phyloP scores from a whole-genome alignment of 768 basidiomycete species.

The Nevesoporus exiguus region DNA sequence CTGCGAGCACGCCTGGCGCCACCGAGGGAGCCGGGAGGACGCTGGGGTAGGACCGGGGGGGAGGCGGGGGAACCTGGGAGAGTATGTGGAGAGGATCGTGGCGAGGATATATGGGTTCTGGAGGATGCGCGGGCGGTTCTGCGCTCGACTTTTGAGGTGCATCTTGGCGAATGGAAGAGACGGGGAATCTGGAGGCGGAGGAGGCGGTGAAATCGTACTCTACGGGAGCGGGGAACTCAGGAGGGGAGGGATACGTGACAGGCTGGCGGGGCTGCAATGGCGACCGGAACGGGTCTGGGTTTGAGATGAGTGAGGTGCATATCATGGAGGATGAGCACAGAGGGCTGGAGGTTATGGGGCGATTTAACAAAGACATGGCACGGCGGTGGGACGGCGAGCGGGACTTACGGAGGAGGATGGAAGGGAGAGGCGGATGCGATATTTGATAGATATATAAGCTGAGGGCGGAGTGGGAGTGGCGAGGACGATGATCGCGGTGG shows the following conservation, averaged over 20 bases:
- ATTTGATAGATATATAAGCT: background rate
- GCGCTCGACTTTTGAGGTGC: conserved; percentile 21
- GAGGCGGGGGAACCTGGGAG: conserved; percentile 19
- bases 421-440: background rate
- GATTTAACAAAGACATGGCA: conserved; percentile 11
- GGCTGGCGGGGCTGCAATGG: conserved; percentile 19
- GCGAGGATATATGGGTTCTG: conserved; percentile 27
- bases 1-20: conserved; percentile 35
- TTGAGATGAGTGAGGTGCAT: background rate
- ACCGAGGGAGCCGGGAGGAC: conserved; percentile 24
- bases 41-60: conserved; percentile 21
- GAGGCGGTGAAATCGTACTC: conserved; percentile 24
- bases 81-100: conserved; percentile 33
- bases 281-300: conserved; percentile 8
- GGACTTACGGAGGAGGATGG: conserved; percentile 3
- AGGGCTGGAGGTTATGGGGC: conserved; percentile 8
- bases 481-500: conserved; percentile 9
- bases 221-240: conserved; percentile 12
- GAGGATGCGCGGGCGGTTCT: conserved; percentile 21
- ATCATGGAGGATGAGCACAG: conserved; percentile 19
- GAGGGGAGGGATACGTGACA: conserved; percentile 10
- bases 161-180: conserved; percentile 38
- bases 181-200: conserved; percentile 31
- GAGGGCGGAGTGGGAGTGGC: background rate
- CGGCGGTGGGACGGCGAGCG: background rate